phyloP scores from a whole-genome alignment of 2,329 filamentous ascomycete species.

The Ophiostoma angusticollis region DNA sequence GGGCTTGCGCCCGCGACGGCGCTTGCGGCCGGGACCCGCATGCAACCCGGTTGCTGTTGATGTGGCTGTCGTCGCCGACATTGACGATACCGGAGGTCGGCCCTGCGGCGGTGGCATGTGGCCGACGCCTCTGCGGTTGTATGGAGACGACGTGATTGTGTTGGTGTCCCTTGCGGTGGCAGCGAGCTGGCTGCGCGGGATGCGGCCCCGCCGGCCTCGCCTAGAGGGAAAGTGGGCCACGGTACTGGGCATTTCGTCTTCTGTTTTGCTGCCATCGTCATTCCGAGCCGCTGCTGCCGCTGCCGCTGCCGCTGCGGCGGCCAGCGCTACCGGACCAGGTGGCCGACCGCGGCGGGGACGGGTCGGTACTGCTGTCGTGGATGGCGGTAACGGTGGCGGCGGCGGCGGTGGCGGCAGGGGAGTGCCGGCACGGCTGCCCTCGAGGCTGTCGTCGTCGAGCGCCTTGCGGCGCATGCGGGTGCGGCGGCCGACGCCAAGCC shows the following conservation, averaged over 20 bases:
- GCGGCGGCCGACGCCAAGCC: conserved; percentile 37
- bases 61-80: not conserved
- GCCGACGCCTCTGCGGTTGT: not conserved
- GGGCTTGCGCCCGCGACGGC: conserved; percentile 9
- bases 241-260: not conserved
- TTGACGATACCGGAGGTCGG: too few relatives aligned
- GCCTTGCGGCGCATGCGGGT: conserved; percentile 37
- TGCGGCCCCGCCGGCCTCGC: conserved; percentile 11
- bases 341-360: conserved; percentile 6
- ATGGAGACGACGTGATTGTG: not conserved
- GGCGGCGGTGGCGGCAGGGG: conserved; percentile 25
- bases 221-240: conserved; percentile 1
- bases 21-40: conserved; percentile 2
- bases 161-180: conserved; percentile 7
- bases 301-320: not conserved
- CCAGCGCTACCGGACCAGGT: conserved; percentile 1
- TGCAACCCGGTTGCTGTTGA: conserved; percentile 1
- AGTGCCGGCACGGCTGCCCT: conserved; percentile 38
- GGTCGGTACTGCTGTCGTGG: not conserved
- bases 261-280: not conserved
- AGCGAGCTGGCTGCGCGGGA: conserved; percentile 11
- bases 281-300: conserved; percentile 6
- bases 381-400: conserved; percentile 18
- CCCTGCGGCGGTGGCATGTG: not conserved
- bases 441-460: conserved; percentile 38